These are phyloP conservation scores for Alternaria sp. DNA, from an alignment of 2,329 filamentous ascomycete genomes.

Conservation along the genomic window DNA sequence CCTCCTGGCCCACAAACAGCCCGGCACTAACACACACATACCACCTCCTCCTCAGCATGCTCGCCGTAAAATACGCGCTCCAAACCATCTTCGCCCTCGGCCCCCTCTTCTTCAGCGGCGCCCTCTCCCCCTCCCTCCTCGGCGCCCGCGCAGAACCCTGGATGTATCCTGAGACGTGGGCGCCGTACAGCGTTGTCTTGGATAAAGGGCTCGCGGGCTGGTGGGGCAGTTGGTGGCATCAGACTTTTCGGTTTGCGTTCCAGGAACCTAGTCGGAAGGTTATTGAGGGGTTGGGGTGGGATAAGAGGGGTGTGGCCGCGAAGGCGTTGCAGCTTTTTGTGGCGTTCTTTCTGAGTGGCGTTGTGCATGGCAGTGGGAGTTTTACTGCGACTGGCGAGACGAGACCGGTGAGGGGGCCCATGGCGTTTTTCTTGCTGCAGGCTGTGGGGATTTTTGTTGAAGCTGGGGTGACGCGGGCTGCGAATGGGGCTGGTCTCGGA, in stretches of 20 bases:
- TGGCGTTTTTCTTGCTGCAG: slow-evolving; percentile 76
- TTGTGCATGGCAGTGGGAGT: slow-evolving; percentile 75
- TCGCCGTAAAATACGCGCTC: slow-evolving; percentile 66
- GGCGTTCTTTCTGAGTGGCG: slow-evolving; percentile 70
- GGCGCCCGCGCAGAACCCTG: slow-evolving; percentile 66
- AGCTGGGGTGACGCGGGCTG: slow-evolving; percentile 6
- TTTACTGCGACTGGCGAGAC: slow-evolving; percentile 64
- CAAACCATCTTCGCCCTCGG: slow-evolving; percentile 65
- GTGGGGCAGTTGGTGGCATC: slow-evolving; percentile 92
- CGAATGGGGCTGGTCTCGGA: slow-evolving; percentile 45
- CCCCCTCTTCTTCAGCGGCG: slow-evolving; percentile 65
- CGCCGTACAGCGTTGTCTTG: slow-evolving; percentile 60
- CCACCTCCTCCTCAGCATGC: slow-evolving; percentile 63
- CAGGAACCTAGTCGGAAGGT: slow-evolving; percentile 63
- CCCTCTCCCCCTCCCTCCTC: slow-evolving; percentile 64
- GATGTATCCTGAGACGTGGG: slow-evolving; percentile 67
- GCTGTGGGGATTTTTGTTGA: slow-evolving; percentile 70
- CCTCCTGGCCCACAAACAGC: slow-evolving; percentile 52
- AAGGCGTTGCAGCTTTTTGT: slow-evolving; percentile 53
- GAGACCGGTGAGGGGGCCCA: slow-evolving; percentile 58
- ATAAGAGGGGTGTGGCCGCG: slow-evolving; percentile 43
- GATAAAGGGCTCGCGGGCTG: slow-evolving; percentile 77
- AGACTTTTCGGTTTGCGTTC: slow-evolving; percentile 80
- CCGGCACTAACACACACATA: slow-evolving; percentile 58
- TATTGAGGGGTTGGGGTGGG: slow-evolving; percentile 32